A percentile compares a stretch with the other conserved stretches of the same genome.
Evolutionary conservation across 345 rosid genomes (phyloP).

Genomic region (Acer campestre): DNA sequence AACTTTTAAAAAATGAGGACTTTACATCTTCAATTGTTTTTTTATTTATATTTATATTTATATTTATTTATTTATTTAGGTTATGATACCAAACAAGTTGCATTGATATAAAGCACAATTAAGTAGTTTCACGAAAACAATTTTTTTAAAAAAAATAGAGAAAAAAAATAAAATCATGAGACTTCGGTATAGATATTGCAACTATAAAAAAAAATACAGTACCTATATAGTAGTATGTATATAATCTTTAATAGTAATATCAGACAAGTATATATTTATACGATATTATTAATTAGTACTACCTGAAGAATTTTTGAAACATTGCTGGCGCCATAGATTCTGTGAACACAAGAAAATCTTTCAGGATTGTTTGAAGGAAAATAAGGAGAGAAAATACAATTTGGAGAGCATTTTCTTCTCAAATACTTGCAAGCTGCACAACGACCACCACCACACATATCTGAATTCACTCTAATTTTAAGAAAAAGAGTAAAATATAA

Average conservation of each 20-base stretch:
- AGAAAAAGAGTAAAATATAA: conserved; percentile 9
- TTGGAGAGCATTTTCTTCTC: conserved; percentile 67
- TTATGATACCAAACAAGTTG: too few species aligned
- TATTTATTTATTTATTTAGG: too few species aligned
- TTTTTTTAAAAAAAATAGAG: too few species aligned
- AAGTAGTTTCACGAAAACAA: too few species aligned
- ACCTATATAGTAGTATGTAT: not conserved
- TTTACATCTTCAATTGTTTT: too few species aligned
- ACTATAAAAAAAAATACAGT: too few species aligned
- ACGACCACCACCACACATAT: conserved; percentile 22
- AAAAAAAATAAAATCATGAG: too few species aligned
- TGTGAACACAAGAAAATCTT: conserved; percentile 61
- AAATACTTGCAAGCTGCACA: conserved; percentile 74
- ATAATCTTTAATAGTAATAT: not conserved
- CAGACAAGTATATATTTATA: not conserved
- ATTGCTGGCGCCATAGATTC: conserved; percentile 77
- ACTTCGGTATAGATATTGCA: too few species aligned
- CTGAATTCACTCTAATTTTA: not conserved
- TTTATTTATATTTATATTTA: too few species aligned
- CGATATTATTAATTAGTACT: not conserved
- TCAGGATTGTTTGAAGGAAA: conserved; percentile 58
- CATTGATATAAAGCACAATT: too few species aligned
- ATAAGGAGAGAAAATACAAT: conserved; percentile 70
- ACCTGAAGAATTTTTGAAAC: conserved; percentile 75
- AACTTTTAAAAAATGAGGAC: too few species aligned